Evolutionary conservation across 169 alveolate genomes (phyloP), one percentile per base, ranked within the genome.

Genomic region (Eimeria acervulina): DNA sequence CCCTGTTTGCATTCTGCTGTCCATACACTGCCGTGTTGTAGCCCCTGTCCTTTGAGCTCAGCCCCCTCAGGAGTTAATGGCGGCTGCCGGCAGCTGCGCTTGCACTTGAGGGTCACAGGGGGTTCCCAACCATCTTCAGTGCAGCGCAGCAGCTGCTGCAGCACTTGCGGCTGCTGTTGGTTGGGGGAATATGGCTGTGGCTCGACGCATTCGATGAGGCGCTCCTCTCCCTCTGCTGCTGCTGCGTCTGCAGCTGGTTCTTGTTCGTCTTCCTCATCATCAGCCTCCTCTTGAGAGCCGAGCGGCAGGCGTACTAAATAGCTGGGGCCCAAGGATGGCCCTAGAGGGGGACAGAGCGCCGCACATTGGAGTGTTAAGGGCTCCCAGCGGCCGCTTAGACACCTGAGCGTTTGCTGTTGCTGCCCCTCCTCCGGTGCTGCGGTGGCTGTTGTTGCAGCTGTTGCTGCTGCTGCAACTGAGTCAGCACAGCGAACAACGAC

Each of bases 361-460:
- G 97, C 97, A 76, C 97, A 96, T 8, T 90, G 93, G 52, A 96
- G 95, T n/a, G 38, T 87, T 44, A 96, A 68, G 21, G 96, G 93
- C 52, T 95, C 96, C 97, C 97, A 96, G 26, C 81, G 70, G 40
- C 97, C 97, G 17, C 84, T 95, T 2, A 74, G 44, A 72, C 97
- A 96, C 61, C 81, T 76, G 94, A 96, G 84, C n/a, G 93, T 87
- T 51, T 96, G 97, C 23, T 80, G 68, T 33, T 83, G 91, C 74
- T 28, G 92, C 76, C 28, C 17, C 66, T 33, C 90, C 10, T 21
- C 80, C 52, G 21, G 15, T 28, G 33, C 83, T 36, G 61, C 87
- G 66, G 1, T 28, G 15, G 68, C 76, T 63, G 40, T 19, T n/a
- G 80, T n/a, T 68, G 47, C 15, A 31, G 47, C n/a, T 68, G 80